A percentile compares a stretch with the other conserved stretches of the same genome.
phyloP scores from a whole-genome alignment of 2,329 filamentous ascomycete species.

The Chaetomiaceae sp. region DNA sequence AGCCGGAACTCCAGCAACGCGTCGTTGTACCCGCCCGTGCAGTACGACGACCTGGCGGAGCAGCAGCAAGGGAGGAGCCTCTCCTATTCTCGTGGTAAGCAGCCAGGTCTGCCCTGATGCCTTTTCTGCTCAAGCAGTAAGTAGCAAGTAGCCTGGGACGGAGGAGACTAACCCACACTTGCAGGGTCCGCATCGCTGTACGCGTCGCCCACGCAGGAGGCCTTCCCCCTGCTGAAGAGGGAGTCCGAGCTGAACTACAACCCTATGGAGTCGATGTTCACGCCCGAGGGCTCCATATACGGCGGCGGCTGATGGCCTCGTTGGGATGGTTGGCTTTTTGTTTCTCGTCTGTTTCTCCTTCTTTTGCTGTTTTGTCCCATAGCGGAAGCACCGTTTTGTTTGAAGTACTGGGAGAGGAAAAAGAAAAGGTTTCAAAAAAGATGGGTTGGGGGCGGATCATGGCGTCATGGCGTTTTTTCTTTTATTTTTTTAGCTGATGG shows the following conservation, averaged over 20 bases:
- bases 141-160: not conserved
- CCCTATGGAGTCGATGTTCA: constrained; percentile 36
- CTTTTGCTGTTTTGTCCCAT: too few relatives aligned
- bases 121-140: too few relatives aligned
- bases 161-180: not conserved
- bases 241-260: constrained; percentile 33
- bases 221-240: constrained; percentile 22
- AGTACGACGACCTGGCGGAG: constrained; percentile 16
- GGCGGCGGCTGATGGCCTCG: not conserved
- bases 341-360: too few relatives aligned
- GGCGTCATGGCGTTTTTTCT: too few relatives aligned
- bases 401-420: too few relatives aligned
- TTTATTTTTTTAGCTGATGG: too few relatives aligned
- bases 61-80: constrained; percentile 24
- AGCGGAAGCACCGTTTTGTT: too few relatives aligned
- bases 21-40: constrained; percentile 18
- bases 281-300: constrained; percentile 17
- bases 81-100: constrained; percentile 25
- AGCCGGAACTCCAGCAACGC: constrained; percentile 23
- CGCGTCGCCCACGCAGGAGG: constrained; percentile 20
- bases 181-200: constrained; percentile 19
- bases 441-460: too few relatives aligned
- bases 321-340: too few relatives aligned
- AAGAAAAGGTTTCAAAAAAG: too few relatives aligned
- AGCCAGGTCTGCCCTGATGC: too few relatives aligned